phyloP scores from a whole-genome alignment of 768 basidiomycete genomes.

The Udeniomyces megalosporus region DNA sequence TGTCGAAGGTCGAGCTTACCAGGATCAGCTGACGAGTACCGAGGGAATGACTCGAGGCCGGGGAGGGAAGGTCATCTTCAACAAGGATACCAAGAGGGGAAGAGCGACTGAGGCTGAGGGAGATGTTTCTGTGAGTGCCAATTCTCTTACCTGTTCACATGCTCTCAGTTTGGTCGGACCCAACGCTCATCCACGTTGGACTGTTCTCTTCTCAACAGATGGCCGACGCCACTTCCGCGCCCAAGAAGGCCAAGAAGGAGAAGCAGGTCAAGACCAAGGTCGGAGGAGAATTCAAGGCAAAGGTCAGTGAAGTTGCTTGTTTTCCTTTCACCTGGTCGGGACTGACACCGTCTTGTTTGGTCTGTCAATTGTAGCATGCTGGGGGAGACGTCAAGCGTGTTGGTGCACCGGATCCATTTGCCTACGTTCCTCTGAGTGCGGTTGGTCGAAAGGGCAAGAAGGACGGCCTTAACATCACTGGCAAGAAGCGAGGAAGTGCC shows the following conservation, averaged over 20 bases:
- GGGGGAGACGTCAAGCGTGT: slow-evolving; percentile 83
- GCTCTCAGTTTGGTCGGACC: not conserved
- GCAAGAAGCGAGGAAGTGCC: slow-evolving; percentile 4
- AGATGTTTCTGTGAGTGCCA: slow-evolving; percentile 35
- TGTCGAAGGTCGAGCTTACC: slow-evolving; percentile 50
- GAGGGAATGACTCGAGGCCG: slow-evolving; percentile 80
- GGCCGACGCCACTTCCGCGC: slow-evolving; percentile 40
- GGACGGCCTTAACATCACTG: slow-evolving; percentile 13
- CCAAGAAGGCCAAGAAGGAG: slow-evolving; percentile 35
- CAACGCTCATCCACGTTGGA: no score
- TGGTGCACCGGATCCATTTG: slow-evolving; percentile 73
- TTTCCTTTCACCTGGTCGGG: not conserved
- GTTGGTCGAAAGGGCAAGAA: slow-evolving; percentile 22
- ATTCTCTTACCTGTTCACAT: not conserved
- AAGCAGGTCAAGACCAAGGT: slow-evolving; percentile 39
- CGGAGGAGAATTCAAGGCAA: slow-evolving; percentile 89
- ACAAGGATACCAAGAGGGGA: slow-evolving; percentile 92
- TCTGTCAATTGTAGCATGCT: slow-evolving; percentile 48
- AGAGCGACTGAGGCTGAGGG: slow-evolving; percentile 46
- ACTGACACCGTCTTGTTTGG: slow-evolving; percentile 1
- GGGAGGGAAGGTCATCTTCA: slow-evolving; percentile 77
- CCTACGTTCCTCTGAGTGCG: slow-evolving; percentile 70
- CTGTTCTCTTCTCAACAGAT: slow-evolving; percentile 39
- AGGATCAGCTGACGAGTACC: slow-evolving; percentile 60
- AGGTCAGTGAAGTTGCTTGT: slow-evolving; percentile 39